phyloP scores from a whole-genome alignment of 2,329 filamentous ascomycete genomes.

The Xylariomycetidae sp. region DNA sequence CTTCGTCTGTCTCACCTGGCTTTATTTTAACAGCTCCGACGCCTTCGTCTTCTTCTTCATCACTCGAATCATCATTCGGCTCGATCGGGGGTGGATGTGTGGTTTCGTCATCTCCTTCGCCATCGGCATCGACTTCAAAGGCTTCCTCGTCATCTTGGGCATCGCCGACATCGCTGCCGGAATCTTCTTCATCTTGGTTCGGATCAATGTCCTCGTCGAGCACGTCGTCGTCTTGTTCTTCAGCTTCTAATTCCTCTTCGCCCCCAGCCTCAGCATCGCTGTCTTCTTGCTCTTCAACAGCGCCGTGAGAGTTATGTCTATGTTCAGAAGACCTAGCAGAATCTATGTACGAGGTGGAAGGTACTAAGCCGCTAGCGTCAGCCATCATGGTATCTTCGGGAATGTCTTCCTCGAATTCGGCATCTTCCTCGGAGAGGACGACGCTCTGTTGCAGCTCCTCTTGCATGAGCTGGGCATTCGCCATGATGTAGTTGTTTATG shows the following conservation, averaged over 20 bases:
- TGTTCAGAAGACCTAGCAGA: conserved; percentile 8
- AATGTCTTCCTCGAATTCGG: conserved; percentile 35
- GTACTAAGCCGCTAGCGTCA: conserved; percentile 13
- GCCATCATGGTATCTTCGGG: conserved; percentile 23
- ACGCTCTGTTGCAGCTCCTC: conserved; percentile 55
- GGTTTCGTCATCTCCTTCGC: conserved; percentile 26
- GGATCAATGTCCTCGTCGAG: conserved; percentile 23
- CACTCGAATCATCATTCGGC: conserved; percentile 29
- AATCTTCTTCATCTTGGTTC: conserved; percentile 15
- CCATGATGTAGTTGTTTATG: conserved; percentile 36
- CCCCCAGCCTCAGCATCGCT: conserved; percentile 22
- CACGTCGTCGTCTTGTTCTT: conserved; percentile 10
- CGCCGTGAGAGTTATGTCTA: conserved; percentile 17
- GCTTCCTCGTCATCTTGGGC: conserved; percentile 31
- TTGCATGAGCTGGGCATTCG: conserved; percentile 50
- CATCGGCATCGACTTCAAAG: conserved; percentile 37
- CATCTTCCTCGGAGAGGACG: conserved; percentile 44
- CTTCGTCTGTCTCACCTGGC: conserved; percentile 45
- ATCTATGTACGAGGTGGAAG: conserved; percentile 15
- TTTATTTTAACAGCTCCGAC: conserved; percentile 55
- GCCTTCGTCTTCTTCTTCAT: conserved; percentile 47
- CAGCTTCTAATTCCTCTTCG: conserved; percentile 6
- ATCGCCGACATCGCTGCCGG: conserved; percentile 24
- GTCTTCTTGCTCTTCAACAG: conserved; percentile 11
- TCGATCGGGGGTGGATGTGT: no score